Evolutionary conservation across 108 stramenopile species (phyloP).

Genomic region (Nitzschia inconspicua): DNA sequence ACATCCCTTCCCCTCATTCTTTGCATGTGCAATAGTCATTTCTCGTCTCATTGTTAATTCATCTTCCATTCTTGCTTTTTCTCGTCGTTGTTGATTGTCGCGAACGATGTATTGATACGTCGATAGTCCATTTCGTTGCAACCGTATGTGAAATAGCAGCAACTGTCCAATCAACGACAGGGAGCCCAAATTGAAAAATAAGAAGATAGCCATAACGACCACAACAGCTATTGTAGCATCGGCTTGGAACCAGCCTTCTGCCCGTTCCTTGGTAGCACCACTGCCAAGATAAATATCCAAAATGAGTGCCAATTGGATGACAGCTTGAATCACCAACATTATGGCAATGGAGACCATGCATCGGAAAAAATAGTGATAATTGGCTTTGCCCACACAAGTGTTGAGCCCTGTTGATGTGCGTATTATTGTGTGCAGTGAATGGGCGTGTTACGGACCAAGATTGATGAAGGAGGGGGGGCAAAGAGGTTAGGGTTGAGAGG

Average conservation of each 20-base stretch:
- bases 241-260: conserved; percentile 52
- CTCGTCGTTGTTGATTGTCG: conserved; percentile 55
- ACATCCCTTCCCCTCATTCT: conserved; percentile 3
- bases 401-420: conserved; percentile 82
- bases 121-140: conserved; percentile 66
- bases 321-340: conserved; percentile 34
- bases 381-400: conserved; percentile 78
- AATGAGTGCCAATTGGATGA: conserved; percentile 24
- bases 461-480: no score
- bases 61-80: conserved; percentile 30
- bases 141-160: conserved; percentile 67
- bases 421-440: no score
- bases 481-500: no score
- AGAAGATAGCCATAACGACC: conserved; percentile 37
- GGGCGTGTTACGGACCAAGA: no score
- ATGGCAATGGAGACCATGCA: conserved; percentile 51
- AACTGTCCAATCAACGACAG: conserved; percentile 65
- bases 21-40: conserved; percentile 22
- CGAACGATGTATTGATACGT: conserved; percentile 86
- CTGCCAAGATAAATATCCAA: conserved; percentile 34
- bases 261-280: conserved; percentile 19
- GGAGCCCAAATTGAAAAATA: conserved; percentile 40
- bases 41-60: conserved; percentile 36
- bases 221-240: conserved; percentile 27
- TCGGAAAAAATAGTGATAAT: conserved; percentile 76